A percentile compares a stretch with the other conserved stretches of the same genome.
Conservation (phyloP, 345 rosid species). For the Capsella bursapastoris region DNA sequence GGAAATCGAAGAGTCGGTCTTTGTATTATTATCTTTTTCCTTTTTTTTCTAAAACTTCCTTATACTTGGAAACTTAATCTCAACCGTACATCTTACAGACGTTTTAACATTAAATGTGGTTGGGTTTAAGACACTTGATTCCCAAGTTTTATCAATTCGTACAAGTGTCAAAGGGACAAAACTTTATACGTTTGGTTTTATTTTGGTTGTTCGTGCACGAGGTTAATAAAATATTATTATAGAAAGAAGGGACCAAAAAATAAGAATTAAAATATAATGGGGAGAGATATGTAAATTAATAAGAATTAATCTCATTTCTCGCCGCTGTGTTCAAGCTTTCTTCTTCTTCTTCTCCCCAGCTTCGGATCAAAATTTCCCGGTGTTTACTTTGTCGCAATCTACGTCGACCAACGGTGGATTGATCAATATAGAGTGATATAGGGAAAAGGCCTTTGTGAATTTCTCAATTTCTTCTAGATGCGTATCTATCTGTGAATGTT, state of each 20-base stretch:
- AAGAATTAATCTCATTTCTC: constrained; percentile 3
- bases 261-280: constrained; percentile 4
- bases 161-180: constrained; percentile 11
- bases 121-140: constrained; percentile 13
- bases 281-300: constrained; percentile 9
- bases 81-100: constrained; percentile 7
- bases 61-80: background rate
- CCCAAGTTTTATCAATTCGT: constrained; percentile 2
- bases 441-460: background rate
- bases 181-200: too few species aligned
- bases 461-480: constrained; percentile 6
- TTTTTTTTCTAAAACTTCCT: background rate
- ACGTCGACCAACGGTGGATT: constrained; percentile 24
- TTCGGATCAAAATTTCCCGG: constrained; percentile 25
- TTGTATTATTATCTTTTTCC: background rate
- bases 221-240: too few species aligned
- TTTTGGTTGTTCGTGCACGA: too few species aligned
- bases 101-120: background rate
- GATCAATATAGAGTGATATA: background rate
- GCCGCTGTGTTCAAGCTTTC: constrained; percentile 19
- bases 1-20: background rate
- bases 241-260: constrained; percentile 5
- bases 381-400: constrained; percentile 9
- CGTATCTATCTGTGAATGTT: background rate
- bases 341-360: constrained; percentile 13